Base-by-base conservation (phyloP, 257 asterid species). In the Ballota nigra region DNA sequence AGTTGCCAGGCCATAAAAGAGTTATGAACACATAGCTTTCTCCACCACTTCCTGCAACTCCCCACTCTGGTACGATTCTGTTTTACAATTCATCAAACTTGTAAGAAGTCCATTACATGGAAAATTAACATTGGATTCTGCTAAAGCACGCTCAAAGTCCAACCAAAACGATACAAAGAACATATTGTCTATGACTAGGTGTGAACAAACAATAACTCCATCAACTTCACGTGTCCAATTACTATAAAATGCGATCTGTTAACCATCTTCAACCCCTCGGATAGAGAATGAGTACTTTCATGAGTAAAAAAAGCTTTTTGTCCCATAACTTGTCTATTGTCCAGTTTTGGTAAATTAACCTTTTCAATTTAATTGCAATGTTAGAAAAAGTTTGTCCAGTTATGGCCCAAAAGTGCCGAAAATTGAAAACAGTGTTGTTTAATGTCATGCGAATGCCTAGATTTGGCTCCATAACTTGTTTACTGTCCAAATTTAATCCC, bases 51-150 rank as follows among this genome's bases (percentile, higher is more conserved):
- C 95, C 75, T 88, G 92, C 85, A 88, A 79, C 80, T 88, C 90
- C 63, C 95, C 95, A n/a, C 83, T 88, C 82, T 86, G 80, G 83
- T 82, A 88, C 29, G 95, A 89, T 55, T 88, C 92, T 88, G 91
- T 80, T 69, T 31, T 79, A 73, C 60, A 74, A 69, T 67, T 41
- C n/a, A 67, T 10, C 23, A 34, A 70, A 72, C 16, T 53, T 43
- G 51, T 77, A 24, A 77, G 78, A 29, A 57, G 52, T 38, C 43
- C 66, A 28, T 41, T 57, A 28, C 31, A 23, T 20, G 31, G 15
- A 66, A 77, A 15, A 65, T 29, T 0, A 45, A 28, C 22, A 36
- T 52, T 19, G 29, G 64, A 43, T 56, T 43, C 31, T 43, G 13
- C 33, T 13, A 36, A 16, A 56, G 63, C 66, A 4, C 40, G 16